phyloP scores from a whole-genome alignment of 352 stramenopile genomes.

The Elongisporangium anandrum region DNA sequence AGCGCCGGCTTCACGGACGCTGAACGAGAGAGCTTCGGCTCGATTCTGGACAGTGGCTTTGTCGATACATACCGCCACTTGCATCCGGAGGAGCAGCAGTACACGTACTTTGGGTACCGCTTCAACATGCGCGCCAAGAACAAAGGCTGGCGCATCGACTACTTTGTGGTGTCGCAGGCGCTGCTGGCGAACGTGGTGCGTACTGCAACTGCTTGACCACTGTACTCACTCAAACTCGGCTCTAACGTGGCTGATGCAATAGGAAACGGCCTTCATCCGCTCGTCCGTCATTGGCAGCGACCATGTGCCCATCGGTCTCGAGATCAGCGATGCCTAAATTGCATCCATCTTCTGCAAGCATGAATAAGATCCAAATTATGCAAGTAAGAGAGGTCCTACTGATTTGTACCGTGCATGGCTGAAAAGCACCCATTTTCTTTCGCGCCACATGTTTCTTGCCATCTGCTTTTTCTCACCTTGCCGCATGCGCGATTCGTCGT shows the following conservation, averaged over 20 bases:
- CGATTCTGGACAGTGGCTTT: slow-evolving; percentile 56
- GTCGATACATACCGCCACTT: slow-evolving; percentile 72
- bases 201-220: too few species aligned
- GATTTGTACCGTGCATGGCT: background rate
- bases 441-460: background rate
- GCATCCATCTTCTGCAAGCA: background rate
- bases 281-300: slow-evolving; percentile 64
- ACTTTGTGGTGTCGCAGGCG: slow-evolving; percentile 69
- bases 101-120: slow-evolving; percentile 82
- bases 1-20: slow-evolving; percentile 76
- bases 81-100: slow-evolving; percentile 58
- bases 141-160: slow-evolving; percentile 86
- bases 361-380: background rate
- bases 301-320: slow-evolving; percentile 71
- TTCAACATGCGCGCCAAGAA: slow-evolving; percentile 75
- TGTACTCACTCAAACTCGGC: too few species aligned
- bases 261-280: slow-evolving; percentile 61
- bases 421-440: background rate
- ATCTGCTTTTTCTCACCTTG: background rate
- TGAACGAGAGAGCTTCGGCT: slow-evolving; percentile 70
- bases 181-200: slow-evolving; percentile 61
- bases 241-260: background rate
- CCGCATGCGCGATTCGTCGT: background rate
- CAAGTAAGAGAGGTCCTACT: background rate
- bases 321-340: slow-evolving; percentile 21